Percentiles rank a stretch among this genome's conserved stretches.
Evolutionary conservation across 2,329 filamentous ascomycete genomes (phyloP).

Genomic region (Onygenales sp.): DNA sequence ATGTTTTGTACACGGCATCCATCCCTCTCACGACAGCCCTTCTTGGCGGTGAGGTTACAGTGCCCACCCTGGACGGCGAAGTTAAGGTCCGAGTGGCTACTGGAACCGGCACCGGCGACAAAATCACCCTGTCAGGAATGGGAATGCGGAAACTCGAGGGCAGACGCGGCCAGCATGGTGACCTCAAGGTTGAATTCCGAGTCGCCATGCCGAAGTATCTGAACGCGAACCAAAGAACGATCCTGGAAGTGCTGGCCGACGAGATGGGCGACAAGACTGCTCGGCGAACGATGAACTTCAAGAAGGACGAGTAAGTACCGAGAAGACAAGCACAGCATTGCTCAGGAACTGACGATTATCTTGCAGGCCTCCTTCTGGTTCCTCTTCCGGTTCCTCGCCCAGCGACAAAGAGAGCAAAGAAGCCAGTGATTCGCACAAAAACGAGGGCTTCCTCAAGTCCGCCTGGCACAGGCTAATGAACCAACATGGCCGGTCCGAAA

Average conservation of each 20-base stretch:
- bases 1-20: constrained; percentile 84
- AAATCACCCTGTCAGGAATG: constrained; percentile 78
- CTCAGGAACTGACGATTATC: neutral
- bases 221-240: constrained; percentile 79
- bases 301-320: constrained; percentile 43
- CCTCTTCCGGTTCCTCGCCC: constrained; percentile 12
- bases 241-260: constrained; percentile 91
- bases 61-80: constrained; percentile 83
- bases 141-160: constrained; percentile 81
- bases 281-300: constrained; percentile 81
- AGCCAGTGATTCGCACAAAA: constrained; percentile 50
- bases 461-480: constrained; percentile 91
- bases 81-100: constrained; percentile 86
- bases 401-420: neutral
- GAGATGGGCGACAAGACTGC: constrained; percentile 91
- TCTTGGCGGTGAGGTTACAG: constrained; percentile 77
- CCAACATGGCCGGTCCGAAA: constrained; percentile 34
- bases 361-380: constrained; percentile 2
- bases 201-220: constrained; percentile 93
- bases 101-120: constrained; percentile 86
- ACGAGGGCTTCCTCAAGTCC: constrained; percentile 84
- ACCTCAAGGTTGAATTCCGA: constrained; percentile 89
- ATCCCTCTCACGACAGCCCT: constrained; percentile 89
- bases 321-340: neutral
- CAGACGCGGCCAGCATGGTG: constrained; percentile 56